Evolutionary conservation across 2,329 filamentous ascomycete species (phyloP).

Genomic region (Apiospora marii): DNA sequence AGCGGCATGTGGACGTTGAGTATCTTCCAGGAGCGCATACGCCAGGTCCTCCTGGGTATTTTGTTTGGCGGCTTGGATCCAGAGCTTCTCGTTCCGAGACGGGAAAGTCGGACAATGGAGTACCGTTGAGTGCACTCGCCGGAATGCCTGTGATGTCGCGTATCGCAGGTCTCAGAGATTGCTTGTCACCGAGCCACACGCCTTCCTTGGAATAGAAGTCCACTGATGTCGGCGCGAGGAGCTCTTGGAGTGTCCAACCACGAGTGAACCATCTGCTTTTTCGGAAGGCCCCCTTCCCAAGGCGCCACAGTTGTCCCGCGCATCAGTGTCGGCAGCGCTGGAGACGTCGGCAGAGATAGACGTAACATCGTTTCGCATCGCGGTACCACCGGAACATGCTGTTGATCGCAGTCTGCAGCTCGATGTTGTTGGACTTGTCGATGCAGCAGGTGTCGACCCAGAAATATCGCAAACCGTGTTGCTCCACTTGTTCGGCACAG

Average conservation of each 20-base stretch:
- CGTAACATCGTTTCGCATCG: constrained; percentile 30
- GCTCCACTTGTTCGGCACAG: too few species aligned
- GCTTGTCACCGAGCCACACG: constrained; percentile 23
- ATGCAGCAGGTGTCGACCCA: constrained; percentile 25
- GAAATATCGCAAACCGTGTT: too few species aligned
- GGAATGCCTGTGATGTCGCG: constrained; percentile 33
- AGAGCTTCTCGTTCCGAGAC: constrained; percentile 29
- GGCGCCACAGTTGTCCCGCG: not conserved
- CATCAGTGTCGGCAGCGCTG: not conserved
- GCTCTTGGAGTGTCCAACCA: constrained; percentile 15
- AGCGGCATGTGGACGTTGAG: constrained; percentile 31
- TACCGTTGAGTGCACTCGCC: constrained; percentile 32
- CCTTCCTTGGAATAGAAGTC: constrained; percentile 28
- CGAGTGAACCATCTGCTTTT: constrained; percentile 23
- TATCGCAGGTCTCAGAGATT: not conserved
- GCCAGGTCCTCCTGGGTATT: constrained; percentile 29
- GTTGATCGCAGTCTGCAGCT: constrained; percentile 28
- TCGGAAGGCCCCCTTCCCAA: constrained; percentile 1
- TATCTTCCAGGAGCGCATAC: constrained; percentile 31
- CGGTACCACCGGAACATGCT: constrained; percentile 33
- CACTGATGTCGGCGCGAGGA: constrained; percentile 24
- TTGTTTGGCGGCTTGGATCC: constrained; percentile 30
- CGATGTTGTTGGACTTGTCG: constrained; percentile 19
- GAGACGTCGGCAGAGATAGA: constrained; percentile 33
- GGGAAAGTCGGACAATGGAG: constrained; percentile 31